Evolutionary conservation across 2,329 filamentous ascomycete species (phyloP), one percentile per base, ranked within the genome.

Genomic region (Botrytis cinerea): DNA sequence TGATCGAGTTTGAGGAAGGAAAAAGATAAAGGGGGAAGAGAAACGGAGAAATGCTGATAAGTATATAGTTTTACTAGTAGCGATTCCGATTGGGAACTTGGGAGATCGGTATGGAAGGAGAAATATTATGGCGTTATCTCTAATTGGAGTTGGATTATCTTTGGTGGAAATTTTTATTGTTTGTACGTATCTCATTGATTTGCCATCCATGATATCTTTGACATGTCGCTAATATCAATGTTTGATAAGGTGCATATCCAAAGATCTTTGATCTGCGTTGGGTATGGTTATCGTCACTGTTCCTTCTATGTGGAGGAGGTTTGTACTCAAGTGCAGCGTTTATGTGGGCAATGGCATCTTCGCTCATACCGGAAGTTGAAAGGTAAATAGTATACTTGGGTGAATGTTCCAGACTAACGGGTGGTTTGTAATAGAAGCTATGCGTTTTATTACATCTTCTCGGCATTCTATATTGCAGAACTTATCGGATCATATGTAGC

Each of bases 291-390:
- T 80, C 79, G 7, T 80, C 80, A 3, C 57, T 76, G 10, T 73
- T 80, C 28, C 73, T 80, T 2, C 72, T 81, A 0, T 80, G 75
- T 67, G 80, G 80, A 20, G 80, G 80, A 16, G 80, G 79, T 20
- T 67, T 81, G 12, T 79, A 80, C 46, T 75, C 79, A 10, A 75
- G 78, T 38, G 78, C 78, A 0, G 78, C 79, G 25, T 79, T 78
- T 40, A 81, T 81, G 80, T 81, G 79, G 78, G 78, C 79, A 16
- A 78, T 79, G 77, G 80, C 79, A n/a, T 78, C 78, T 2, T 76
- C 78, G 43, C 75, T 75, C 2, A 78, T 80, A 22, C 76, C 78
- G 18, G 28, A 74, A 62, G 73, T 78, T n/a, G 75, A 69, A 63
- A 78, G 79, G 78, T 75, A 73, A 74, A 70, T 38, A 32, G 28